These are phyloP conservation scores for Umbelopsis ramanniana DNA, from an alignment of 192 early-diverging fungal genomes.

Conservation along the genomic window DNA sequence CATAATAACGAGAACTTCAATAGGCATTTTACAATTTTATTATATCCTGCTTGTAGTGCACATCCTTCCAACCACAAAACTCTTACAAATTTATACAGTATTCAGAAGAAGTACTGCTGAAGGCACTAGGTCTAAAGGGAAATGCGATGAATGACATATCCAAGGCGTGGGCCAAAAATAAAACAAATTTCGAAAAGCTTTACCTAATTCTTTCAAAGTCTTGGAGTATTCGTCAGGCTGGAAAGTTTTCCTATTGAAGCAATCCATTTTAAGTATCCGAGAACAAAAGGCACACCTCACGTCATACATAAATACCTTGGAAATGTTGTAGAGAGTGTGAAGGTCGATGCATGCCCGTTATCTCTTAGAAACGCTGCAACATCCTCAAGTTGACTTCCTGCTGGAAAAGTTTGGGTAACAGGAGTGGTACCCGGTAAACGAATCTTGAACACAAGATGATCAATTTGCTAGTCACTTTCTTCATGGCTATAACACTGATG, in stretches of 20 bases:
- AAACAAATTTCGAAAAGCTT: background rate
- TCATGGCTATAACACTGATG: background rate
- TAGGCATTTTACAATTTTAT: too few relatives aligned
- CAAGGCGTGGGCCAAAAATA: background rate
- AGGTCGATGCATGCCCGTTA: conserved; percentile 44
- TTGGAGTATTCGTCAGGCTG: conserved; percentile 59
- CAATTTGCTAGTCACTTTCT: background rate
- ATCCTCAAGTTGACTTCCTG: conserved; percentile 56
- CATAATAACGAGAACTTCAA: too few relatives aligned
- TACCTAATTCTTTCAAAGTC: conserved; percentile 68
- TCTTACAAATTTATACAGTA: background rate
- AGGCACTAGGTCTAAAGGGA: conserved; percentile 27
- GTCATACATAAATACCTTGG: conserved; percentile 63
- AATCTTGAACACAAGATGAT: conserved; percentile 45
- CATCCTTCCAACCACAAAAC: too few relatives aligned
- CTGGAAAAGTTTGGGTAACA: conserved; percentile 65
- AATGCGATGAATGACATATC: background rate
- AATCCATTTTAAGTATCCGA: background rate
- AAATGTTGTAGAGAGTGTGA: conserved; percentile 74
- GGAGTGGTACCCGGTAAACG: conserved; percentile 57
- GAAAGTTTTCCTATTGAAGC: conserved; percentile 58
- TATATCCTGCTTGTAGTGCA: too few relatives aligned
- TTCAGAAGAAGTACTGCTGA: conserved; percentile 28
- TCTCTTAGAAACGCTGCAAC: conserved; percentile 64
- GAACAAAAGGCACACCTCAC: background rate